Evolutionary conservation across 306 rosid species (phyloP).

Genomic region (Lupinus albus): DNA sequence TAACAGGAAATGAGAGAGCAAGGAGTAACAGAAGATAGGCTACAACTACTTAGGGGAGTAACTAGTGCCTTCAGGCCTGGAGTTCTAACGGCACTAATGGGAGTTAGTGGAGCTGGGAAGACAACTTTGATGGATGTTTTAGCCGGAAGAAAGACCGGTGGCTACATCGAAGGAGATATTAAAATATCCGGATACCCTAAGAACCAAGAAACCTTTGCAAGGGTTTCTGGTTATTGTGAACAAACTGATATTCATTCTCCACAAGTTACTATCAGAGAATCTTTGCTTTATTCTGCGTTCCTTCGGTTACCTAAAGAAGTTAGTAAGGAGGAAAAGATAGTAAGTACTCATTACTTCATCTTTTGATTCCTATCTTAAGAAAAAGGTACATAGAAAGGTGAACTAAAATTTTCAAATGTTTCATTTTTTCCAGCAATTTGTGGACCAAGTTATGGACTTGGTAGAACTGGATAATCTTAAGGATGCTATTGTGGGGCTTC

Average conservation of each 20-base stretch:
- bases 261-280: constrained; percentile 75
- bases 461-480: constrained; percentile 64
- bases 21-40: constrained; percentile 72
- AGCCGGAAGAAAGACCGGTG: constrained; percentile 96
- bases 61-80: constrained; percentile 96
- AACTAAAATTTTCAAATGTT: not conserved
- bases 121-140: constrained; percentile 98
- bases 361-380: not conserved
- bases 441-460: constrained; percentile 77
- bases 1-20: constrained; percentile 90
- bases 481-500: constrained; percentile 78
- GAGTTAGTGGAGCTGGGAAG: constrained; percentile 98
- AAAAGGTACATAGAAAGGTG: not conserved
- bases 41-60: constrained; percentile 77
- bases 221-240: constrained; percentile 86
- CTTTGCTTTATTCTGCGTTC: constrained; percentile 82
- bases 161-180: constrained; percentile 83
- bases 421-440: constrained; percentile 56
- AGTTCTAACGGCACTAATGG: constrained; percentile 90
- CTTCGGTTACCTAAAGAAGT: constrained; percentile 72
- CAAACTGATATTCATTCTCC: constrained; percentile 94
- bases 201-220: constrained; percentile 83
- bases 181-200: constrained; percentile 81
- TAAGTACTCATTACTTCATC: constrained; percentile 21
- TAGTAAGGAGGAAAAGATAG: constrained; percentile 49